phyloP scores from a whole-genome alignment of 1,139 yeast species.

The Hanseniaspora uvarum region DNA sequence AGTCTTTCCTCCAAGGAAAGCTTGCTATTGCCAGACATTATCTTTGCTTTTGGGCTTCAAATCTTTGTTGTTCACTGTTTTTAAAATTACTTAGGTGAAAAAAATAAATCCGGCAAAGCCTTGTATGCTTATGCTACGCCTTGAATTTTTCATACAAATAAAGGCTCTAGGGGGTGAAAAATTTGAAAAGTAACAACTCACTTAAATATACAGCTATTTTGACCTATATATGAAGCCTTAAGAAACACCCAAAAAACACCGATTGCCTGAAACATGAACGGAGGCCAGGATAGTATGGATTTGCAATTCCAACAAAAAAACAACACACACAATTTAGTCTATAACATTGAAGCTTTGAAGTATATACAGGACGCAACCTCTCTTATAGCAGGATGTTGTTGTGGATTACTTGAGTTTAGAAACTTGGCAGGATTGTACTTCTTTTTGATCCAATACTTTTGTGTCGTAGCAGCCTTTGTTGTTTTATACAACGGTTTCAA shows the following conservation, averaged over 20 bases:
- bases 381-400: slow-evolving; percentile 55
- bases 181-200: too few relatives aligned
- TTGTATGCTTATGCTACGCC: too few relatives aligned
- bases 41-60: neutral
- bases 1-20: slow-evolving; percentile 68
- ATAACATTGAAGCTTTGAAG: slow-evolving; percentile 35
- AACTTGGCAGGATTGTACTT: slow-evolving; percentile 52
- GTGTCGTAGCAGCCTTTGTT: slow-evolving; percentile 34
- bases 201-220: too few relatives aligned
- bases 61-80: neutral
- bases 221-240: too few relatives aligned
- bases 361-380: slow-evolving; percentile 57
- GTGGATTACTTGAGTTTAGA: slow-evolving; percentile 64
- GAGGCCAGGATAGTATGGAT: neutral
- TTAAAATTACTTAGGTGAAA: too few relatives aligned
- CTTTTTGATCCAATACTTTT: slow-evolving; percentile 43
- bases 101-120: too few relatives aligned
- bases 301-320: slow-evolving; percentile 14
- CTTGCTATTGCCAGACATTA: slow-evolving; percentile 28
- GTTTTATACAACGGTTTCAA: slow-evolving; percentile 21
- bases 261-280: neutral
- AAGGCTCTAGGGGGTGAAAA: too few relatives aligned
- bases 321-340: slow-evolving; percentile 24
- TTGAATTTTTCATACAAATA: too few relatives aligned
- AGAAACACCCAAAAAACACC: neutral